phyloP scores from a whole-genome alignment of 2,329 filamentous ascomycete species.

The Pezicula radicicola region DNA sequence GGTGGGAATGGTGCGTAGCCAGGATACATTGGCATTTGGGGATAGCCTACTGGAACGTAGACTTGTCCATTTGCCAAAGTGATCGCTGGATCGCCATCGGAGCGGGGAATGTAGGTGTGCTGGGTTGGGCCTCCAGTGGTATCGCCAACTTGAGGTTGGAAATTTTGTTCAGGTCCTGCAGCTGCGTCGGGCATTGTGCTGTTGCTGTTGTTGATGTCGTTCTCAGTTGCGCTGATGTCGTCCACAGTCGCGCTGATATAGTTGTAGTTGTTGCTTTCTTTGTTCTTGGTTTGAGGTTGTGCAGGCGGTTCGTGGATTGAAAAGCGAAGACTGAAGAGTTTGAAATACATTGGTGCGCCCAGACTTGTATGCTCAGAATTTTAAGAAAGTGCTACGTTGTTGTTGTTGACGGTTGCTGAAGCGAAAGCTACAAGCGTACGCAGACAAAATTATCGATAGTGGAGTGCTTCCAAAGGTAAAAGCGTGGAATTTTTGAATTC shows the following conservation, averaged over 20 bases:
- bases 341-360: no score
- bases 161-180: constrained; percentile 44
- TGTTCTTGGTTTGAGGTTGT: no score
- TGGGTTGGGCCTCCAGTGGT: constrained; percentile 52
- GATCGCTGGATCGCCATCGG: constrained; percentile 18
- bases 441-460: no score
- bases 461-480: no score
- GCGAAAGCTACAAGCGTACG: no score
- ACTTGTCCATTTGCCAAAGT: constrained; percentile 13
- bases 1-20: constrained; percentile 1
- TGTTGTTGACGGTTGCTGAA: no score
- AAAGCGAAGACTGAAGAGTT: not conserved
- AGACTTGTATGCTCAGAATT: no score
- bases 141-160: constrained; percentile 57
- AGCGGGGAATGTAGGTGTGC: constrained; percentile 52
- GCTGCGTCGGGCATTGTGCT: constrained; percentile 40
- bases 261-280: not conserved
- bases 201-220: constrained; percentile 13
- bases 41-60: constrained; percentile 12
- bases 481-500: no score
- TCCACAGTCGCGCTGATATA: not conserved
- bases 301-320: not conserved
- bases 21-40: constrained; percentile 1
- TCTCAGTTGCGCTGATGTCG: not conserved
- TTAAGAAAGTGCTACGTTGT: no score